Evolutionary conservation across 2,329 filamentous ascomycete species (phyloP).

Genomic region (Westerdykella aurantiaca): DNA sequence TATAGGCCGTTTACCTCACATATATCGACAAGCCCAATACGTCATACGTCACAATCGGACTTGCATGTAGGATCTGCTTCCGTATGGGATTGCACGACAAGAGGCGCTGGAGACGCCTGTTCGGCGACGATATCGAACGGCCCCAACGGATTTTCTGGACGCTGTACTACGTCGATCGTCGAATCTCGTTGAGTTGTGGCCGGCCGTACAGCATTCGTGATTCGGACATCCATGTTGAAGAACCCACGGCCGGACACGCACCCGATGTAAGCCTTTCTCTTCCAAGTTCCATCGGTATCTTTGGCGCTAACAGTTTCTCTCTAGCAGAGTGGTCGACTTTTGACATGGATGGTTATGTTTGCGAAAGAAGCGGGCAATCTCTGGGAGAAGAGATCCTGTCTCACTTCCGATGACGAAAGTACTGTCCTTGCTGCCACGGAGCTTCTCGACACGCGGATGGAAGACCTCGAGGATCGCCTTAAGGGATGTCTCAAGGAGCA

Average conservation of each 20-base stretch:
- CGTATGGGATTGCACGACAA: constrained; percentile 27
- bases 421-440: too few relatives aligned
- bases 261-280: too few relatives aligned
- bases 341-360: constrained; percentile 21
- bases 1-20: constrained; percentile 23
- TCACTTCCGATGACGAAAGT: constrained; percentile 4
- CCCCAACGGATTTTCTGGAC: constrained; percentile 28
- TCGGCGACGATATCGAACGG: constrained; percentile 15
- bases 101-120: constrained; percentile 13
- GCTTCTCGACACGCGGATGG: too few relatives aligned
- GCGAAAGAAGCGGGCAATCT: constrained; percentile 19
- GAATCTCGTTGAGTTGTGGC: constrained; percentile 26
- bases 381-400: constrained; percentile 21
- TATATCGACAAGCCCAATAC: constrained; percentile 22
- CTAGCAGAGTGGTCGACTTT: constrained; percentile 2
- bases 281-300: constrained; percentile 1
- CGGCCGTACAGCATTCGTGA: constrained; percentile 27
- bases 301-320: neutral
- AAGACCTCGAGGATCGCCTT: too few relatives aligned
- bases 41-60: constrained; percentile 27
- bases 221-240: constrained; percentile 22
- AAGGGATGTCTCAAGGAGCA: too few relatives aligned
- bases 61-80: constrained; percentile 23
- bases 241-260: constrained; percentile 12
- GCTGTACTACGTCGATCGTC: constrained; percentile 21